phyloP scores from a whole-genome alignment of 495 filamentous ascomycete species.

The Penicillium waksmanii region DNA sequence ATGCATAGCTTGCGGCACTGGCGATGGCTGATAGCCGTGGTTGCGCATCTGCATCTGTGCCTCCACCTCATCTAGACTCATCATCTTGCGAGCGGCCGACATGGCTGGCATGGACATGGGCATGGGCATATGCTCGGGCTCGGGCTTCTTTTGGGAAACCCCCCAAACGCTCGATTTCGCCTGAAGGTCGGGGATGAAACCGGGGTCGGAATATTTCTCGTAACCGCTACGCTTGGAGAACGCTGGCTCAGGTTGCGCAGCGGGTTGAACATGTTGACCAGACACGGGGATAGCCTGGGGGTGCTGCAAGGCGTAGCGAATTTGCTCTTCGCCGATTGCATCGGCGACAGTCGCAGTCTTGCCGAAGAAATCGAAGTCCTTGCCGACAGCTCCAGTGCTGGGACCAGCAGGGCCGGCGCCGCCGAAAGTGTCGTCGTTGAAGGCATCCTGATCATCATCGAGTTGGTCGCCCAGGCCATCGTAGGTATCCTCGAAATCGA shows the following conservation, averaged over 20 bases:
- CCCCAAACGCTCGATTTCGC: conserved; percentile 95
- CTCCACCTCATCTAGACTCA: conserved; percentile 97
- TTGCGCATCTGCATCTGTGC: conserved; percentile 87
- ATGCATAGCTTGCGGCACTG: conserved; percentile 41
- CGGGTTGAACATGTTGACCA: conserved; percentile 24
- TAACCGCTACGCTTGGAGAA: conserved; percentile 73
- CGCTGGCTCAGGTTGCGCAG: conserved; percentile 30
- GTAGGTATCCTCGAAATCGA: conserved; percentile 98
- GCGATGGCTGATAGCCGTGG: conserved; percentile 56
- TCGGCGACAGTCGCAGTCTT: conserved; percentile 83
- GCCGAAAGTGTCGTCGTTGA: conserved; percentile 99
- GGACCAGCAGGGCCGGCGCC: conserved; percentile 36
- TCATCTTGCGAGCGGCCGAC: conserved; percentile 62
- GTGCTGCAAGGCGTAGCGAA: conserved; percentile 73
- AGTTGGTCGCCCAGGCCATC: conserved; percentile 92
- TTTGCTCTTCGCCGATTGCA: conserved; percentile 86
- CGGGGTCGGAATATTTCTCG: conserved; percentile 80
- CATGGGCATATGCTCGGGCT: too few relatives aligned
- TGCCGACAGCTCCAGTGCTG: conserved; percentile 61
- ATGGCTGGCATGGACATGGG: conserved; percentile 16
- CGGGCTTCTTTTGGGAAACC: conserved; percentile 62
- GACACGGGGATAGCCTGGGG: conserved; percentile 49
- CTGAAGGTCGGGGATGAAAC: conserved; percentile 80
- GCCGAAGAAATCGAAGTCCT: conserved; percentile 97
- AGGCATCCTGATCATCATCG: conserved; percentile 88